Evolutionary conservation across 2,329 filamentous ascomycete species (phyloP), one percentile per base, ranked within the genome.

Genomic region (Trichoderma sp.): DNA sequence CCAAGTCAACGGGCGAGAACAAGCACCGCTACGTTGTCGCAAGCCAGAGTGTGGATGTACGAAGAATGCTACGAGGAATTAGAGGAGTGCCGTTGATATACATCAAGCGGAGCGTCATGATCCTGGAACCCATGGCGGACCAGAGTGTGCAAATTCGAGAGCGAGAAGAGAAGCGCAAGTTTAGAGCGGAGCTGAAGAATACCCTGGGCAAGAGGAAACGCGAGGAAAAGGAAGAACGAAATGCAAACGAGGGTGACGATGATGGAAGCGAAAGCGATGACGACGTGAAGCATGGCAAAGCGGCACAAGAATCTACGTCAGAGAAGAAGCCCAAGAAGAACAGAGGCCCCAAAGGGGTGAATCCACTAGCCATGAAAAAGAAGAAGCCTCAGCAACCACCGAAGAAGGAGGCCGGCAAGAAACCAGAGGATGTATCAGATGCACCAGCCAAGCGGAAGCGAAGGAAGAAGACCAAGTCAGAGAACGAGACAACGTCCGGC

Each of bases 11-110:
- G 76, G 89, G 90, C 53, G 89, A 89, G 75, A 97, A 97, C 83
- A 95, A 94, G 85, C 91, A 95, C 81, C 89, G 93, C 75, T 96
- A 96, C 81, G 90, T 95, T 14, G 92, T 96, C 24, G 94, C 94
- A 9, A 93, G 90, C 77, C 94, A 96, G 83, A 92, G 93, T 77
- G 83, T 87, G 29, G 89, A 91, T 59, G 88, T 94, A 63, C 86
- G 94, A 78, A 87, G 88, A 64, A 85, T 87, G 78, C 88, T 96
- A 85, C 88, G 93, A 68, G 85, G 84, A n/a, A 88, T 95, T 24
- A 88, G 90, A 29, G 94, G 93, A 24, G 92, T 94, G 66, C 94
- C 94, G 24, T 83, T 96, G 77, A 90, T 97, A 64, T 96, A 96
- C 82, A 93, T 96, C 78, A 91, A 92, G 78, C 88, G 93, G 74